Conservation (phyloP, 371 early-diverging fungal genomes). For the Saksenaea oblongispora region DNA sequence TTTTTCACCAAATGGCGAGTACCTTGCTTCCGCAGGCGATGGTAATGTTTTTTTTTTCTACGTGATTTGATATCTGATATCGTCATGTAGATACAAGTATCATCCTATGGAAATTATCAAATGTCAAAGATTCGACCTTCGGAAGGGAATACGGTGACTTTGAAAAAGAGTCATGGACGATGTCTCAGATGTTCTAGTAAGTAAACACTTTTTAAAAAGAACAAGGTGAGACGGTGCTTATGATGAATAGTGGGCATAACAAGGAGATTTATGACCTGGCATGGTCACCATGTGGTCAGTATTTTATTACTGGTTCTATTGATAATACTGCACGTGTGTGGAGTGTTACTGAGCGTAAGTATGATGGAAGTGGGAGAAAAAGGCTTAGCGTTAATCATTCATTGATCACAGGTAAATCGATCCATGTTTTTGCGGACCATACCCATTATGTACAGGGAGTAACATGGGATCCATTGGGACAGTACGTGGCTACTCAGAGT, state of each 20-base stretch:
- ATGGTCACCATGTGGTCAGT: conserved; percentile 92
- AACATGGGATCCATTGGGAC: conserved; percentile 92
- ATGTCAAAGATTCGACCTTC: conserved; percentile 30
- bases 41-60: conserved; percentile 47
- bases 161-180: conserved; percentile 63
- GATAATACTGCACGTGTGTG: conserved; percentile 94
- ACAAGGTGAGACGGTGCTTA: neutral
- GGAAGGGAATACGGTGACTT: conserved; percentile 38
- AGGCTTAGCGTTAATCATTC: neutral
- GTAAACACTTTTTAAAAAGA: too few species aligned
- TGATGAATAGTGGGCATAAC: conserved; percentile 44
- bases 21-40: conserved; percentile 90
- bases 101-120: conserved; percentile 78
- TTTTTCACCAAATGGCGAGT: conserved; percentile 80
- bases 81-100: conserved; percentile 72
- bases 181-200: conserved; percentile 49
- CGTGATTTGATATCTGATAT: neutral
- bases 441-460: conserved; percentile 95
- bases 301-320: conserved; percentile 87
- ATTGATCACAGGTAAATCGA: conserved; percentile 61
- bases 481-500: conserved; percentile 89
- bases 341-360: conserved; percentile 74
- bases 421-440: conserved; percentile 85
- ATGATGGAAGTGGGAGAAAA: neutral
- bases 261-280: conserved; percentile 92